Evolutionary conservation across 2,329 filamentous ascomycete genomes (phyloP).

Genomic region (Diaporthe nobilis): DNA sequence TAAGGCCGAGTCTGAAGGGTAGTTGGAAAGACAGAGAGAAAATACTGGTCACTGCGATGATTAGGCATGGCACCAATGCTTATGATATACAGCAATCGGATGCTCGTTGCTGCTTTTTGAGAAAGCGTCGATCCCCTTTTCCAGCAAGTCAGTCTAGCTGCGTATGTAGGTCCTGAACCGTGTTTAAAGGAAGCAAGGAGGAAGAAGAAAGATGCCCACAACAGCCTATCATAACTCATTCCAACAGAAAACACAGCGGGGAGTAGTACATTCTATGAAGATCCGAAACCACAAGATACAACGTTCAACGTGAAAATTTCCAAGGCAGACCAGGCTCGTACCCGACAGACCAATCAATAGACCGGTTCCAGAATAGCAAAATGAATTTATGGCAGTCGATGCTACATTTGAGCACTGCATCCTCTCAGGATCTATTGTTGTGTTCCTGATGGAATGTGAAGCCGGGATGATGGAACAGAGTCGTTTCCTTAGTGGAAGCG

Average conservation of each 20-base stretch:
- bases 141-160: slow-evolving; percentile 5
- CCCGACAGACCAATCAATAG: neutral
- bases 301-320: neutral
- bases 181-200: neutral
- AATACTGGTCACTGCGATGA: neutral
- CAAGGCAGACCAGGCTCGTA: neutral
- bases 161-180: neutral
- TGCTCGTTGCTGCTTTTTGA: neutral
- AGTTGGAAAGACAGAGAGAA: neutral
- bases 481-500: slow-evolving; percentile 17
- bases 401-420: neutral
- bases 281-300: neutral
- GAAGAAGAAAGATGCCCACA: neutral
- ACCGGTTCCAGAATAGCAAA: neutral
- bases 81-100: neutral
- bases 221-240: slow-evolving; percentile 14
- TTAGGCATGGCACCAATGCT: neutral
- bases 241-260: neutral
- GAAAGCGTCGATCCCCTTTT: neutral
- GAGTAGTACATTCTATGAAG: slow-evolving; percentile 30
- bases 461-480: neutral
- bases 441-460: no score
- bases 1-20: neutral
- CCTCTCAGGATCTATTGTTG: neutral
- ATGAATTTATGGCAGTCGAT: neutral